Evolutionary conservation across 208 protist genomes (phyloP), one percentile per base, ranked within the genome.

Genomic region (Leishmania braziliensis): DNA sequence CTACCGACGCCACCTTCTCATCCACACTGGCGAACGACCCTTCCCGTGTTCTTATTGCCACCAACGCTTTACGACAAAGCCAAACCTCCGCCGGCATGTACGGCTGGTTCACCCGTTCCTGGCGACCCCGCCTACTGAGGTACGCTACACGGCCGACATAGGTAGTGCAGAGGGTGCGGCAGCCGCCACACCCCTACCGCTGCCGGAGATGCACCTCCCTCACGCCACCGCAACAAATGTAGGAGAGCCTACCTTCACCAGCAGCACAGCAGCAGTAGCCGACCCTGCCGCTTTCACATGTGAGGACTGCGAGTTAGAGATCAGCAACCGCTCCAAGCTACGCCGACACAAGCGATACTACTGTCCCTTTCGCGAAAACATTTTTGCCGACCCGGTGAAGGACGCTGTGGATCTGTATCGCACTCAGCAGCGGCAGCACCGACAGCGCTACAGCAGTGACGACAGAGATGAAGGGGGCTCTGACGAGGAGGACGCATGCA

Each of bases 321-420:
- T 96, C 39, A 83, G 86, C 72, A 92, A 83, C 62, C 80, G 79
- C n/a, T 43, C 85, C 23, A 92, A 93, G 63, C 85, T 97, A 36
- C 86, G 77, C 16, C 94, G 94, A 1, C 94, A 97, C 71, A 72
- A 85, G 78, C 77, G 78, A 29, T 95, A 93, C 81, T 93, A 90
- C 83, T 97, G 94, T 58, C 94, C 94, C 26, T 97, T 97, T 74
- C 86, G 94, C 29, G 90, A 95, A 18, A 87, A 94, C 78, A 88
- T 88, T n/a, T 93, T 90, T 68, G 78, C 84, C 3, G 84, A 94
- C 65, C 89, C 83, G 33, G 83, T 91, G 58, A 73, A 75, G 72
- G 80, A 87, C 72, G 84, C 84, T 0, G 12, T 87, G 48, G 48
- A 72, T n/a, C 66, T 73, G 50, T 84, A 83, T 56, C 29, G 80